phyloP scores from a whole-genome alignment of 1,139 yeast species.

The Hanseniaspora uvarum region DNA sequence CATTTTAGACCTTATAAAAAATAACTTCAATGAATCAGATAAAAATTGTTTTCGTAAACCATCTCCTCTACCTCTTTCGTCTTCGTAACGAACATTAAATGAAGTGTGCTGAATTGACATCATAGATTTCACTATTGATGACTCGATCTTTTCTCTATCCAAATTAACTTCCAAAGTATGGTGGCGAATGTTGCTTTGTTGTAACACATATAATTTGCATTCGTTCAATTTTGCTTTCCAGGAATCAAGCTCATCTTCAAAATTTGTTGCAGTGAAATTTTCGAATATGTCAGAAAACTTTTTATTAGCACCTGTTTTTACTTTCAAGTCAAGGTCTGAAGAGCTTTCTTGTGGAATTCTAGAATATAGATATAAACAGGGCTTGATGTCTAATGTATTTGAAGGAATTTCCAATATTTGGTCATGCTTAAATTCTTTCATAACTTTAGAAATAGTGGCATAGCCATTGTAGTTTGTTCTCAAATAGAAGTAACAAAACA shows the following conservation, averaged over 20 bases:
- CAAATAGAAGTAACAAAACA: neutral
- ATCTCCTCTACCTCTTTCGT: constrained; percentile 11
- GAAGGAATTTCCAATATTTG: neutral
- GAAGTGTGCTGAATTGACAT: neutral
- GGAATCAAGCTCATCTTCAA: neutral
- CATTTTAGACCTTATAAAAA: neutral
- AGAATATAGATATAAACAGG: neutral
- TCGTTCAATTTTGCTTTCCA: neutral
- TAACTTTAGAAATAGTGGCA: neutral
- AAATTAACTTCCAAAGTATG: neutral
- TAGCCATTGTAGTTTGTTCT: neutral
- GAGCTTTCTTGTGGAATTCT: neutral
- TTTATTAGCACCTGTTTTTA: neutral
- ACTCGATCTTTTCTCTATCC: neutral
- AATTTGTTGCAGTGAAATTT: neutral
- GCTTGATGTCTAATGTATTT: neutral
- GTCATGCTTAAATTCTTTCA: neutral
- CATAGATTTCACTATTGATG: neutral
- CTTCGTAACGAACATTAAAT: constrained; percentile 3
- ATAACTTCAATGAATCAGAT: neutral
- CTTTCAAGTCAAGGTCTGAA: neutral
- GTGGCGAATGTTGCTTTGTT: neutral
- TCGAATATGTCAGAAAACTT: no score
- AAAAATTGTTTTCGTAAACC: constrained; percentile 12
- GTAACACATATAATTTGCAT: neutral